Conservation (phyloP, 805 yeast genomes). For the Teunomyces tritomae region DNA sequence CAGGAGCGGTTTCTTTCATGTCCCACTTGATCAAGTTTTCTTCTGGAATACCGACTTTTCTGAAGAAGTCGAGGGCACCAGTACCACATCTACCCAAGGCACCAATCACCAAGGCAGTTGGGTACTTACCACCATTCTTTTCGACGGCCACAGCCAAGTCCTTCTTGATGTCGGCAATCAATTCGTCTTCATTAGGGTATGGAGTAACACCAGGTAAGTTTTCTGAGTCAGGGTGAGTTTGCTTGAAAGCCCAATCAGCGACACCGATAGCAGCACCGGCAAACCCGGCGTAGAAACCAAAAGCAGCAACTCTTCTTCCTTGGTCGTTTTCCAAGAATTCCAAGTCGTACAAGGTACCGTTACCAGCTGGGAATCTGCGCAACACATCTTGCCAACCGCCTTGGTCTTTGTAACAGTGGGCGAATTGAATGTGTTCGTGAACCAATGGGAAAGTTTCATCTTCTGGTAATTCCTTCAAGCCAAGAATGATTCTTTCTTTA, state of each 20-base stretch:
- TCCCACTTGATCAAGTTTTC: conserved; percentile 89
- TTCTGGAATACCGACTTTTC: conserved; percentile 84
- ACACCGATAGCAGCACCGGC: conserved; percentile 99
- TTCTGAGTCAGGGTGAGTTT: conserved; percentile 61
- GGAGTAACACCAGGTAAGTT: conserved; percentile 80
- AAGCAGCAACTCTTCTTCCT: conserved; percentile 99
- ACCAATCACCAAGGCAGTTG: conserved; percentile 87
- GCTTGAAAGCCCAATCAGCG: conserved; percentile 92
- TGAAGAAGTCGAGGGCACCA: conserved; percentile 86
- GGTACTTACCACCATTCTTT: conserved; percentile 61
- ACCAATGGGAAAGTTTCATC: conserved; percentile 83
- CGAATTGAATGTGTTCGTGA: conserved; percentile 97
- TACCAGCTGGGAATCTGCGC: conserved; percentile 84
- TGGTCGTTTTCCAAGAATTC: conserved; percentile 92
- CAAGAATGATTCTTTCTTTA: conserved; percentile 81
- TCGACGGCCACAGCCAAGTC: conserved; percentile 55
- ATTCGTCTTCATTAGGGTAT: conserved; percentile 72
- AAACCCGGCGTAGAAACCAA: conserved; percentile 99
- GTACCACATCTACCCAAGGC: conserved; percentile 99
- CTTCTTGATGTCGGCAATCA: conserved; percentile 68
- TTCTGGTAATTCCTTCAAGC: conserved; percentile 94
- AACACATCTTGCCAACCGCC: conserved; percentile 95
- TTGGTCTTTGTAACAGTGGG: conserved; percentile 97
- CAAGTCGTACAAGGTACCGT: conserved; percentile 86
- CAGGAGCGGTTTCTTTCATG: conserved; percentile 91